Evolutionary conservation across 768 basidiomycete species (phyloP).

Genomic region (Phallus indusiatus): DNA sequence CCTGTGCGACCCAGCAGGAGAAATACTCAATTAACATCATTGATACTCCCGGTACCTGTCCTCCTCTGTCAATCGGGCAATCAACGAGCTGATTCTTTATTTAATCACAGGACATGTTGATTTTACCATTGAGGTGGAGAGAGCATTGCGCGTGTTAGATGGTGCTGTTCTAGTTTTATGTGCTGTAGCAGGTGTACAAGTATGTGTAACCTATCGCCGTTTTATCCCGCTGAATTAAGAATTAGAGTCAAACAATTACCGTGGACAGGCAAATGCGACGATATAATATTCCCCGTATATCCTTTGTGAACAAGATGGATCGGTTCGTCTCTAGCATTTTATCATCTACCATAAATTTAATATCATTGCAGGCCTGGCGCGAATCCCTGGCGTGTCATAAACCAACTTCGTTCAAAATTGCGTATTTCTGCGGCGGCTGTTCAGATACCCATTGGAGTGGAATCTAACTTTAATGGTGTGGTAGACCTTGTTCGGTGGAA

Average conservation of each 20-base stretch:
- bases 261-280: conserved; percentile 98
- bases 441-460: conserved; percentile 89
- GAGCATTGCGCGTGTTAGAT: conserved; percentile 91
- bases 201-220: conserved; percentile 20
- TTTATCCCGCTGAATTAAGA: not conserved
- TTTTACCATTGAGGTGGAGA: conserved; percentile 98
- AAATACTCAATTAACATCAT: conserved; percentile 97
- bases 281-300: conserved; percentile 91
- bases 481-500: conserved; percentile 94
- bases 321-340: conserved; percentile 35
- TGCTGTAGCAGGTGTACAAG: conserved; percentile 94
- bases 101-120: conserved; percentile 83
- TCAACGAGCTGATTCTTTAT: not conserved
- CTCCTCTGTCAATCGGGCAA: not conserved
- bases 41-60: conserved; percentile 78
- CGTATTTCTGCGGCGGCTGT: conserved; percentile 90
- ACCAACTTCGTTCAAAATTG: conserved; percentile 86
- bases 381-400: conserved; percentile 91
- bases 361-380: conserved; percentile 66
- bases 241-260: conserved; percentile 93
- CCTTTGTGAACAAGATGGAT: conserved; percentile 99
- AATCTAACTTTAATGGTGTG: conserved; percentile 81
- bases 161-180: conserved; percentile 95
- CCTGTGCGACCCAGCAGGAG: conserved; percentile 51
- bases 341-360: not conserved